A percentile compares a stretch with the other conserved stretches of the same genome.
Conservation (phyloP, 495 filamentous ascomycete genomes). For the Articulospora tetracladia region DNA sequence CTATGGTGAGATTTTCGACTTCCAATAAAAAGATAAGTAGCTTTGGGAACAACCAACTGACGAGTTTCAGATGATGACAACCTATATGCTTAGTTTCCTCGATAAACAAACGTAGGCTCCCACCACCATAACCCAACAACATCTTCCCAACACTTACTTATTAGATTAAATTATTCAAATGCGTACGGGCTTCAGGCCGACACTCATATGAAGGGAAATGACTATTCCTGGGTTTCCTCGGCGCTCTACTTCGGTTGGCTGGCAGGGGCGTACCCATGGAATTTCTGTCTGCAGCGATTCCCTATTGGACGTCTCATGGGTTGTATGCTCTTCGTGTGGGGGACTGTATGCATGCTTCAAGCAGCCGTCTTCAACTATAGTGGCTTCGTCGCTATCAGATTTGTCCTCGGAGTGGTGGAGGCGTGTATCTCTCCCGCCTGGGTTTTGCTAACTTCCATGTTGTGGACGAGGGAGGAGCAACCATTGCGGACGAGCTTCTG, state of each 20-base stretch:
- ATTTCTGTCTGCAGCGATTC: slow-evolving; percentile 52
- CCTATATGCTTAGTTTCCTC: neutral
- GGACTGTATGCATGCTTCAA: slow-evolving; percentile 37
- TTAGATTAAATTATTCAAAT: neutral
- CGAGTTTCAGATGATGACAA: neutral
- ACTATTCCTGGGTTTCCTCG: slow-evolving; percentile 32
- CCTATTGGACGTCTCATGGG: slow-evolving; percentile 45
- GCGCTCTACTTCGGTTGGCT: slow-evolving; percentile 60
- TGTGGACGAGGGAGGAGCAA: slow-evolving; percentile 59
- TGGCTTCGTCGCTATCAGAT: slow-evolving; percentile 29
- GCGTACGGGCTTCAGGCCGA: neutral
- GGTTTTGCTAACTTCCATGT: slow-evolving; percentile 54
- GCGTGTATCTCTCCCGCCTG: slow-evolving; percentile 58
- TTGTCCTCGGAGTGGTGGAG: slow-evolving; percentile 59
- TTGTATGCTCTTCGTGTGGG: slow-evolving; percentile 42
- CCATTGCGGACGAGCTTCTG: slow-evolving; percentile 36
- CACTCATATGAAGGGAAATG: slow-evolving; percentile 24
- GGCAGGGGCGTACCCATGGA: slow-evolving; percentile 40
- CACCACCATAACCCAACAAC: neutral
- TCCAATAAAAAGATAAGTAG: neutral
- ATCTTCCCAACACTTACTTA: neutral
- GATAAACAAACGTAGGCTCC: neutral
- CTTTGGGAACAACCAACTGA: neutral
- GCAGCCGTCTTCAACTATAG: slow-evolving; percentile 25
- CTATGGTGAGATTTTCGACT: neutral